A percentile compares a stretch with the other conserved stretches of the same genome.
Conservation (phyloP, 768 basidiomycete genomes). For the Tylopilus vinaceipallidus region DNA sequence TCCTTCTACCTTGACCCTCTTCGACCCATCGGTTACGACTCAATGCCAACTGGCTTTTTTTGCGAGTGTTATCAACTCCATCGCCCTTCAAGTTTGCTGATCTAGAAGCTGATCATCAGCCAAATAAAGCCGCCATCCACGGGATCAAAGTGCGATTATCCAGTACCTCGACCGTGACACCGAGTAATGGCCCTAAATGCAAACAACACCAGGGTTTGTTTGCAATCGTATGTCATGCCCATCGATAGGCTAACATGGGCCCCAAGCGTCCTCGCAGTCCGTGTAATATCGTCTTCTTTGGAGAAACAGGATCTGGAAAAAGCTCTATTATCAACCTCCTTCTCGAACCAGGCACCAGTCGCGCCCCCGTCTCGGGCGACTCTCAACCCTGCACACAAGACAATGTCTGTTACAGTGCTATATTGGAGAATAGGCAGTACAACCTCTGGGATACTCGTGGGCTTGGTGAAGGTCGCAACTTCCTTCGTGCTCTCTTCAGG, state of each 20-base stretch:
- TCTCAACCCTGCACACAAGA: constrained; percentile 18
- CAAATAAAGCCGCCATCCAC: background rate
- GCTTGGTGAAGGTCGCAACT: constrained; percentile 29
- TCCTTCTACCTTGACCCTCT: background rate
- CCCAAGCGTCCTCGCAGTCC: background rate
- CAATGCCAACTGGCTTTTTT: background rate
- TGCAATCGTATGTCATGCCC: background rate
- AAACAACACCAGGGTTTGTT: constrained; percentile 11
- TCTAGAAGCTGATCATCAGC: background rate
- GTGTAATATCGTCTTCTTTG: constrained; percentile 23
- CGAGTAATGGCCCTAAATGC: background rate
- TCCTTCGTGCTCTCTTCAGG: constrained; percentile 11
- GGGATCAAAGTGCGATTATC: background rate
- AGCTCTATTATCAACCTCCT: constrained; percentile 29
- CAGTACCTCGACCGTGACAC: background rate
- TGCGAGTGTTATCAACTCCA: background rate
- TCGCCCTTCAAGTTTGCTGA: background rate
- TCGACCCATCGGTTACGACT: background rate
- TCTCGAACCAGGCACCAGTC: constrained; percentile 3
- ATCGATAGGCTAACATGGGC: background rate
- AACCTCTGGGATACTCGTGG: constrained; percentile 39
- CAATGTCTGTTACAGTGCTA: constrained; percentile 2
- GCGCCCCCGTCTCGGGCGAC: constrained; percentile 10
- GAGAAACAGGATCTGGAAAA: constrained; percentile 26
- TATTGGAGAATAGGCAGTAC: constrained; percentile 1